phyloP scores from a whole-genome alignment of 2,329 filamentous ascomycete species.

The Xylaria sp. region DNA sequence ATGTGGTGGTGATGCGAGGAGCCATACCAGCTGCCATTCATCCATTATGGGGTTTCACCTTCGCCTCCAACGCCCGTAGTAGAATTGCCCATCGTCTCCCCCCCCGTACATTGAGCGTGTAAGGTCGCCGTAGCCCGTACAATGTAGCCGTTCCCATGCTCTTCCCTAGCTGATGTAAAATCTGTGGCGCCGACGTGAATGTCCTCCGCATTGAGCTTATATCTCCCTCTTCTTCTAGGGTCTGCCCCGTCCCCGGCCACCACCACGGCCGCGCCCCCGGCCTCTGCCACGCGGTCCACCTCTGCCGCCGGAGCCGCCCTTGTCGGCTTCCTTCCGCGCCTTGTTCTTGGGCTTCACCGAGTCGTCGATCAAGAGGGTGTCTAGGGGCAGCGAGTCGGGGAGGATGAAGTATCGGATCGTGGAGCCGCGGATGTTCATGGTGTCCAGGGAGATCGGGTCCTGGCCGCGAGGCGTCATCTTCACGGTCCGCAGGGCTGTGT shows the following conservation, averaged over 20 bases:
- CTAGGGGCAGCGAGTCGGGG: slow-evolving; percentile 90
- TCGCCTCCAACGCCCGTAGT: slow-evolving; percentile 34
- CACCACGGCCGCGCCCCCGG: slow-evolving; percentile 55
- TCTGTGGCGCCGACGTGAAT: neutral
- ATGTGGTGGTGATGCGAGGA: slow-evolving; percentile 24
- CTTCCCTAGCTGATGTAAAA: neutral
- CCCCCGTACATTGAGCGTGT: slow-evolving; percentile 15
- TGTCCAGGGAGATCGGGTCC: slow-evolving; percentile 85
- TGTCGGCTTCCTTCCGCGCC: slow-evolving; percentile 84
- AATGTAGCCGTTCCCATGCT: neutral
- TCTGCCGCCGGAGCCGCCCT: slow-evolving; percentile 49
- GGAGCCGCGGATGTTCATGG: slow-evolving; percentile 94
- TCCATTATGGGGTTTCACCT: slow-evolving; percentile 25
- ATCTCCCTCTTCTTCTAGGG: slow-evolving; percentile 31
- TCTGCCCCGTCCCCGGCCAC: slow-evolving; percentile 57
- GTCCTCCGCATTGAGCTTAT: neutral
- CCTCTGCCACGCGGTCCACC: slow-evolving; percentile 57
- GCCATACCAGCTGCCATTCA: slow-evolving; percentile 32
- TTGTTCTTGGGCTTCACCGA: slow-evolving; percentile 99
- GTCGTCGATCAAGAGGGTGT: slow-evolving; percentile 95
- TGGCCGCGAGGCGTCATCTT: slow-evolving; percentile 94
- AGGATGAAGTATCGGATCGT: slow-evolving; percentile 97
- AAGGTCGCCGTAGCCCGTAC: slow-evolving; percentile 10
- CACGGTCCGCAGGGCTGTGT: slow-evolving; percentile 90
- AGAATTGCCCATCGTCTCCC: slow-evolving; percentile 26